A percentile compares a stretch with the other conserved stretches of the same genome.
phyloP scores from a whole-genome alignment of 2,329 filamentous ascomycete species.

The Fusarium coffeatum region DNA sequence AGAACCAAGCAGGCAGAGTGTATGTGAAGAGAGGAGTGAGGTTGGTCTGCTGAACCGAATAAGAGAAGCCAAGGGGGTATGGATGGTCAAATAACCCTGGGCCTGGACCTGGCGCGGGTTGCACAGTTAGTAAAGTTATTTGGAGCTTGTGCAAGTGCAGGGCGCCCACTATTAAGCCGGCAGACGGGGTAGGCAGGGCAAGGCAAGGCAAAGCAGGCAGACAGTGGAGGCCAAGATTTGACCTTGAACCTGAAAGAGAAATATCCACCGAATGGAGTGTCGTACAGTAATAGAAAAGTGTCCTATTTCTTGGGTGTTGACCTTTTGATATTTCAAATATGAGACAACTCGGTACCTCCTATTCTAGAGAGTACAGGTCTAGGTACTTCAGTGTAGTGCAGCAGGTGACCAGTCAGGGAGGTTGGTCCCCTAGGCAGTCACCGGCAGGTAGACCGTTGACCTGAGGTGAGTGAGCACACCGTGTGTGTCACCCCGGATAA shows the following conservation, averaged over 20 bases:
- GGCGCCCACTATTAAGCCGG: slow-evolving; percentile 34
- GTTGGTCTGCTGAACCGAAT: slow-evolving; percentile 32
- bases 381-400: slow-evolving; percentile 23
- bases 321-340: neutral
- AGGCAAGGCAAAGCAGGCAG: neutral
- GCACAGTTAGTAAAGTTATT: slow-evolving; percentile 29
- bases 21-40: slow-evolving; percentile 20
- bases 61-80: slow-evolving; percentile 34
- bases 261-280: neutral
- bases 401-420: slow-evolving; percentile 31
- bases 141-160: slow-evolving; percentile 31
- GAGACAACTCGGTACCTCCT: neutral
- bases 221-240: neutral
- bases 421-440: slow-evolving; percentile 31
- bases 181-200: neutral
- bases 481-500: slow-evolving; percentile 29
- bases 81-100: slow-evolving; percentile 37
- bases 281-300: neutral
- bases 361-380: neutral
- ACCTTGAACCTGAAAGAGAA: neutral
- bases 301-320: neutral
- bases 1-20: slow-evolving; percentile 5
- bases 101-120: slow-evolving; percentile 11
- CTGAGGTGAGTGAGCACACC: slow-evolving; percentile 18
- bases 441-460: slow-evolving; percentile 11